Conservation (phyloP, 208 protist species). For the Trypanosoma congolense region DNA sequence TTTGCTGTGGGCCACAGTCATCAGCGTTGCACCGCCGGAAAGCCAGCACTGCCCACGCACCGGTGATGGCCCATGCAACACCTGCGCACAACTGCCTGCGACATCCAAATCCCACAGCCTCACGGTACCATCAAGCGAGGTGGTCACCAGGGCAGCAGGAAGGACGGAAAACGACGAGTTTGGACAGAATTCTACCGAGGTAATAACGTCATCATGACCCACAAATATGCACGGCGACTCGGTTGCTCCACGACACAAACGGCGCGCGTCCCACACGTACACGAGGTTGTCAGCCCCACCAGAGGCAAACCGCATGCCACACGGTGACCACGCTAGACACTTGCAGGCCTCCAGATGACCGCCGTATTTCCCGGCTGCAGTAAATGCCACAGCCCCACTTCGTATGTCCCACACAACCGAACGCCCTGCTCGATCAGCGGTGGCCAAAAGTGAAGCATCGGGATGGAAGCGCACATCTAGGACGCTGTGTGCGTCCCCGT, state of each 20-base stretch:
- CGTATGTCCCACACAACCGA: slow-evolving; percentile 73
- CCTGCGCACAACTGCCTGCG: slow-evolving; percentile 41
- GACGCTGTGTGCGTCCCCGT: slow-evolving; percentile 35
- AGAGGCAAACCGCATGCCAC: slow-evolving; percentile 66
- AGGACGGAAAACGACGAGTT: slow-evolving; percentile 33
- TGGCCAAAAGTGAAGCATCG: slow-evolving; percentile 66
- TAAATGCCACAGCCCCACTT: slow-evolving; percentile 51
- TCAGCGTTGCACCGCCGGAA: slow-evolving; percentile 10
- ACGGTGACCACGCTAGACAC: slow-evolving; percentile 78
- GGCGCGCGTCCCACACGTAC: slow-evolving; percentile 75
- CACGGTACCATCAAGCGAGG: slow-evolving; percentile 74
- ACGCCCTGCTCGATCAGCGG: slow-evolving; percentile 60
- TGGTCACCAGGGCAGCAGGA: slow-evolving; percentile 55
- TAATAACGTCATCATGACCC: slow-evolving; percentile 80
- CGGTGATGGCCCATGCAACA: slow-evolving; percentile 37
- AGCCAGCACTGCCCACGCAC: slow-evolving; percentile 63
- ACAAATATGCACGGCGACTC: slow-evolving; percentile 47
- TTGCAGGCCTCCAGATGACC: slow-evolving; percentile 52
- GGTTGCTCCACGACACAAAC: slow-evolving; percentile 28
- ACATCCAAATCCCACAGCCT: slow-evolving; percentile 72
- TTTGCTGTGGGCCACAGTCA: slow-evolving; percentile 37
- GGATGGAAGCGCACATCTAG: slow-evolving; percentile 67
- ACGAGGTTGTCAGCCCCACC: slow-evolving; percentile 65
- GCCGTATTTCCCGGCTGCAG: slow-evolving; percentile 40
- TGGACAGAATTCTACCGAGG: slow-evolving; percentile 60